phyloP scores from a whole-genome alignment of 2,329 filamentous ascomycete genomes.

The Chaetomiaceae sp. region DNA sequence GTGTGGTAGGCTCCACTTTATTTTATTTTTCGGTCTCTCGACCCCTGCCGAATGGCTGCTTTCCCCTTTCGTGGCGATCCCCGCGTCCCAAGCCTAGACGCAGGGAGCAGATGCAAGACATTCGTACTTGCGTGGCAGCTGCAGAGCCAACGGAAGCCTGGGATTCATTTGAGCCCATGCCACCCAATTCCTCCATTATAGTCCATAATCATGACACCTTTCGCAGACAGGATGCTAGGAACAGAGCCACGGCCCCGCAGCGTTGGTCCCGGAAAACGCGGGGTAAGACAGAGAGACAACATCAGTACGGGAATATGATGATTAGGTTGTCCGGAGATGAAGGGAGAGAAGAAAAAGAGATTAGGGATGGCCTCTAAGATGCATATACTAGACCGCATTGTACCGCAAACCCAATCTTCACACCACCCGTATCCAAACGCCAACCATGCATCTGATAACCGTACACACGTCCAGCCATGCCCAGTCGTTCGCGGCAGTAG shows the following conservation, averaged over 20 bases:
- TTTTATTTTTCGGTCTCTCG: constrained; percentile 11
- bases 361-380: constrained; percentile 15
- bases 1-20: not conserved
- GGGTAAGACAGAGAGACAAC: not conserved
- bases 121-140: constrained; percentile 19
- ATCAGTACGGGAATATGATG: too few species aligned
- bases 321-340: not conserved
- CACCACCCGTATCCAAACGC: constrained; percentile 24
- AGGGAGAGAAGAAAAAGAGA: constrained; percentile 7
- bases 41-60: constrained; percentile 11
- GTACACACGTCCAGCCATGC: constrained; percentile 12
- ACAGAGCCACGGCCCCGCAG: not conserved
- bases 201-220: constrained; percentile 8
- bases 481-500: not conserved
- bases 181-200: not conserved
- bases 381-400: not conserved
- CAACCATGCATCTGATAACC: constrained; percentile 23
- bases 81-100: constrained; percentile 1
- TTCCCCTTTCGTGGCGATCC: constrained; percentile 8
- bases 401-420: constrained; percentile 7
- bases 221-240: not conserved
- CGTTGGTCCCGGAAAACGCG: not conserved
- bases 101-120: constrained; percentile 18
- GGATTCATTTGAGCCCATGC: not conserved
- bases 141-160: constrained; percentile 19